Evolutionary conservation across 176 grass and related monocot species (phyloP).

Genomic region (Paspalum vaginatum): DNA sequence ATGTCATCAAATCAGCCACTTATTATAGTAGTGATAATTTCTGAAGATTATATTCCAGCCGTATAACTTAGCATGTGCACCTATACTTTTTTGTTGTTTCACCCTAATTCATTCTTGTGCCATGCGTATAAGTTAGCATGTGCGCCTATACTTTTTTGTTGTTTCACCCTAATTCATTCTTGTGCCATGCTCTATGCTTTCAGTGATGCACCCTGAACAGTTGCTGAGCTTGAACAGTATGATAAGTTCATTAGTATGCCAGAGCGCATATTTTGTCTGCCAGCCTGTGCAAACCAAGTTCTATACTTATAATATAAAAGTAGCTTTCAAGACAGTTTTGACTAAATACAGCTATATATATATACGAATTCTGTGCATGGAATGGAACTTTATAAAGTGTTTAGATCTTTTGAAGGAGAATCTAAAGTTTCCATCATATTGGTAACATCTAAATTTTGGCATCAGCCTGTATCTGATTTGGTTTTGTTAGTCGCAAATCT

Average conservation of each 20-base stretch:
- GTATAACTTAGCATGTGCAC: not conserved
- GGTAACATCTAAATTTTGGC: slow-evolving; percentile 4
- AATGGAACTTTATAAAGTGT: not conserved
- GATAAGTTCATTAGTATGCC: not conserved
- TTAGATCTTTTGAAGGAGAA: slow-evolving; percentile 3
- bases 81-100: not conserved
- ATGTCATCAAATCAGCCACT: not conserved
- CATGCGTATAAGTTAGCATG: not conserved
- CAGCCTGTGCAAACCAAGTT: slow-evolving; percentile 7
- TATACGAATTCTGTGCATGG: not conserved
- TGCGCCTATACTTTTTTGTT: not conserved
- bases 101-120: not conserved
- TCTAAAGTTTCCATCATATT: not conserved
- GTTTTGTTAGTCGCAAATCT: not conserved
- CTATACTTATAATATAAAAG: not conserved
- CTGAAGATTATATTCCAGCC: not conserved
- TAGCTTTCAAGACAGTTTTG: not conserved
- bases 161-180: slow-evolving; percentile 1
- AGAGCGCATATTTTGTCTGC: not conserved
- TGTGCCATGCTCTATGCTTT: not conserved
- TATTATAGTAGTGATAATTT: not conserved
- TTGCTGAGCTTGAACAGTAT: not conserved
- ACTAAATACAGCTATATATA: not conserved
- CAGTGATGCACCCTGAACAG: not conserved
- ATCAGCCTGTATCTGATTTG: slow-evolving; percentile 10